Base-by-base conservation (phyloP, 2,329 filamentous ascomycete genomes). In the Aspergillus pseudoviridinutans region DNA sequence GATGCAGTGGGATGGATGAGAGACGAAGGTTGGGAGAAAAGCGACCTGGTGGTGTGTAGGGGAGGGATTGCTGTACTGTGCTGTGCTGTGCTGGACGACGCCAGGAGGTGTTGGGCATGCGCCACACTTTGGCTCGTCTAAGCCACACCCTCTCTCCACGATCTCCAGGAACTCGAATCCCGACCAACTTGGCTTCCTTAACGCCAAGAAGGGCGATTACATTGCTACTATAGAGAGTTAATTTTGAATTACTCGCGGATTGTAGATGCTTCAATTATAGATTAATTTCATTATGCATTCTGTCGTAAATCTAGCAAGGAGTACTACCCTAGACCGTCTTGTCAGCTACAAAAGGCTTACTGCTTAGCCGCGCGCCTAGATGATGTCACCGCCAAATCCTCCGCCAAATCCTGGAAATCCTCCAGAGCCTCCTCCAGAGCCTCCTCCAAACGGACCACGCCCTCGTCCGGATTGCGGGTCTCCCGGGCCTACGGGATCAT, bases 401-500 rank as follows among this genome's bases (percentile, higher is more conserved):
- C 79, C 49, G 22, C 22, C 22, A 22, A 22, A 22, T 22, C 22
- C 22, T 22, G 22, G 22, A 22, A 22, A 71, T 17, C 81, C 79
- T 38, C 79, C 49, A 58, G 70, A 71, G 17, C 81, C 79, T 38
- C 79, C 49, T 58, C 32, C 32, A 35, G 12, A 35, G 12, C 32
- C 32, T 35, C 69, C 58, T 12, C 61, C 81, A 61, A 78, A 75
- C 25, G 76, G 74, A 46, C 76, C 73, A 56, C 73, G 71, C 52
- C 80, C 76, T 57, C 79, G 72, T 56, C 77, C 80, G 55, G 66
- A 65, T 17, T 77, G 78, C 24, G 83, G 82, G 38, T 74, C 81
- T 0, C 88, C 88, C 0, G 91, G 91, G 0, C 89, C 90, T 24
- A 92, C 76, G 2, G 93, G 93, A 78, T 97, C 94, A 78, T 91